These are phyloP conservation scores for Coriolopsis trogii DNA, from an alignment of 1,284 basidiomycete genomes.

Conservation along the genomic window DNA sequence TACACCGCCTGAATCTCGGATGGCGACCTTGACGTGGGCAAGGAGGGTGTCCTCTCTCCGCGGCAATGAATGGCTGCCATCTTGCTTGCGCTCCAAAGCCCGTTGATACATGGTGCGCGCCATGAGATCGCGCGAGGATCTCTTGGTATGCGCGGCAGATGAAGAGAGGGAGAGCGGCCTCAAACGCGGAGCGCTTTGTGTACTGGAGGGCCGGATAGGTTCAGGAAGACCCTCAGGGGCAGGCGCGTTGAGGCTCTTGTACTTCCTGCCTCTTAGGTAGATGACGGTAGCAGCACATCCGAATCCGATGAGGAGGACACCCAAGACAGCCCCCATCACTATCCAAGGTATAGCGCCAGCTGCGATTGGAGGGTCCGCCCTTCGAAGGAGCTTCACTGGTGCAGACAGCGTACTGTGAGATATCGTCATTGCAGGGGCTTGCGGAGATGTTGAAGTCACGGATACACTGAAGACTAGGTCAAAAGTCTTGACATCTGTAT, in stretches of 20 bases:
- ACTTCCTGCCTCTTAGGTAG: constrained; percentile 30
- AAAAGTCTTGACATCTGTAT: too few species aligned
- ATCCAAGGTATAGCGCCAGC: constrained; percentile 17
- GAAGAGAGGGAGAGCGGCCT: neutral
- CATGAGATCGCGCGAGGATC: neutral
- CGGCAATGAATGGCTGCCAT: too few species aligned
- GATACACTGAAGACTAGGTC: too few species aligned
- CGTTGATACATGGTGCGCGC: too few species aligned
- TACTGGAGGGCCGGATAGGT: neutral
- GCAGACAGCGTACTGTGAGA: too few species aligned
- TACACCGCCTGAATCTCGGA: too few species aligned
- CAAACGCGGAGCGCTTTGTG: neutral
- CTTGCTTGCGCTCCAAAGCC: too few species aligned
- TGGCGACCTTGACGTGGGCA: too few species aligned
- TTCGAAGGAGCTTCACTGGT: constrained; percentile 20
- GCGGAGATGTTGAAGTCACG: too few species aligned
- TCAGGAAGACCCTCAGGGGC: constrained; percentile 28
- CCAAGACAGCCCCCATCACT: constrained; percentile 28
- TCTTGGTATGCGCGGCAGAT: neutral
- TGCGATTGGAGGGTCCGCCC: too few species aligned
- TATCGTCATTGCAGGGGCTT: neutral
- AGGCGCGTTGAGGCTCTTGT: constrained; percentile 32
- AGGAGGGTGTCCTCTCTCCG: too few species aligned
- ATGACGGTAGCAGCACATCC: constrained; percentile 28
- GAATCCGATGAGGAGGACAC: constrained; percentile 26